Percentiles rank a stretch among this genome's conserved stretches.
Evolutionary conservation across 2,329 filamentous ascomycete genomes (phyloP).

Genomic region (Colletotrichum siamense): DNA sequence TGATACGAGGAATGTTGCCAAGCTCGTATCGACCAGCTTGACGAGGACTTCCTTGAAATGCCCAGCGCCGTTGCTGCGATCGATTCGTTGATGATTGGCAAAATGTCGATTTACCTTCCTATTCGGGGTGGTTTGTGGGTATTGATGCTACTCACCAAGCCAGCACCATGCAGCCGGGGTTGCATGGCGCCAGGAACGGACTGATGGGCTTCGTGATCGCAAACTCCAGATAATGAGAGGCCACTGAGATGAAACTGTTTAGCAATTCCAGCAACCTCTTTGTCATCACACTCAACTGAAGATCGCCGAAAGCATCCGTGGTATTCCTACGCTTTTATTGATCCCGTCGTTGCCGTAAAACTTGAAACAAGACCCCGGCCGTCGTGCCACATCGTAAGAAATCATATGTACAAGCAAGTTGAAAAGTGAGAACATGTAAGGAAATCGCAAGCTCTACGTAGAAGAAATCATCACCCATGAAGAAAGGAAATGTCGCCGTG

Average conservation of each 20-base stretch:
- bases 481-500: neutral
- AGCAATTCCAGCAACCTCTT: rapidly evolving
- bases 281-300: neutral
- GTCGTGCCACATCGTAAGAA: neutral
- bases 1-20: neutral
- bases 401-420: neutral
- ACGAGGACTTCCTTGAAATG: neutral
- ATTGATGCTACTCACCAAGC: neutral
- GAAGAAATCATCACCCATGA: neutral
- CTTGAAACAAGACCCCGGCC: neutral
- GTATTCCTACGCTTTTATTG: neutral
- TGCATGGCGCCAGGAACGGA: neutral
- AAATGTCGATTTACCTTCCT: neutral
- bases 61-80: neutral
- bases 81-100: neutral
- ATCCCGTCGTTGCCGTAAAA: neutral
- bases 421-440: neutral
- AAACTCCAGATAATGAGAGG: neutral
- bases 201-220: neutral
- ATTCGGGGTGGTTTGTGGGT: neutral
- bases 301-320: neutral
- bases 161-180: neutral
- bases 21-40: neutral
- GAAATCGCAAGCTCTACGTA: neutral
- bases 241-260: neutral